Base-by-base conservation (phyloP, 768 basidiomycete genomes). In the Mycena floridula region DNA sequence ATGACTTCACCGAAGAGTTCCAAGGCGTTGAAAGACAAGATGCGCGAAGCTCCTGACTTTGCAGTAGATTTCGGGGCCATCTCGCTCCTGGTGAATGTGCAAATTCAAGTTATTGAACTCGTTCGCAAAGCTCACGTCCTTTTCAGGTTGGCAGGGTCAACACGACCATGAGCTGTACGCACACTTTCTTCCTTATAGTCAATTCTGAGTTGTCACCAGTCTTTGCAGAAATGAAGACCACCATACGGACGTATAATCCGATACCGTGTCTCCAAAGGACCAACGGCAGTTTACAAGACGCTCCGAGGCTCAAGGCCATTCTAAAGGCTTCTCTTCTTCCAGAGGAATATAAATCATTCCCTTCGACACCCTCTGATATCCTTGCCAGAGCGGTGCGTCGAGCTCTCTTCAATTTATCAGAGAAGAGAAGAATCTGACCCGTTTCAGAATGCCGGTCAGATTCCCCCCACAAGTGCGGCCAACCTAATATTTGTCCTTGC, bases 121-220 rank as follows among this genome's bases (percentile, higher is more conserved):
- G n/a, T n/a, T n/a, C n/a, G n/a, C n/a, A n/a, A n/a, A n/a, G n/a
- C n/a, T n/a, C n/a, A n/a, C n/a, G n/a, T n/a, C n/a, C n/a, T n/a
- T n/a, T n/a, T n/a, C n/a, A n/a, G n/a, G 79, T 88, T n/a, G 85
- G 85, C 23, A 68, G 86, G 44, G 77, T 89, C 51, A 87, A 87
- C 57, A 85, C 86, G 5, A 89, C 86, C 4, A 81, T 88, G 76
- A 86, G 86, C 48, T 90, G 87, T 89, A 57, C 62, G 81, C 20
- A 43, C 40, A 47, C 15, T 20, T 43, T 41, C 22, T 6, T 44
- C 18, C 11, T 37, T n/a, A 40, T 23, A 13, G 24, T 30, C 30
- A 24, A 35, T 41, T 49, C 37, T 20, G 20, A 7, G 30, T 41
- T n/a, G n/a, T n/a, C n/a, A 40, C 5, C 51, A 85, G 84, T 88